Evolutionary conservation across 1,284 basidiomycete species (phyloP), one percentile per base, ranked within the genome.

Genomic region (Phellinidium pouzarii): DNA sequence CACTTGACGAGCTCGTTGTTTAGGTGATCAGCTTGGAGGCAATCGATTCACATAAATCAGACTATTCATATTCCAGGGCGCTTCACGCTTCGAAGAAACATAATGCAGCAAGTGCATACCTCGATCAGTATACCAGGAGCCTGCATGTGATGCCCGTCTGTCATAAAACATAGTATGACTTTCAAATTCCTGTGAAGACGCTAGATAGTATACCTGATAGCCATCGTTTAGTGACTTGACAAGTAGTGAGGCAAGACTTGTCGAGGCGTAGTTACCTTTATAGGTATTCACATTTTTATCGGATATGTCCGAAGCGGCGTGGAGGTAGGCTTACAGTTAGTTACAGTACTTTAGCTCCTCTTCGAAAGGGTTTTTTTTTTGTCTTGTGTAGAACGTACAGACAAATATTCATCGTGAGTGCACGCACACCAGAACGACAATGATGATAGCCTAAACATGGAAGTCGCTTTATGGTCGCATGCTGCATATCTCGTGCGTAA

Each of bases 41-140:
- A 46, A 6, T 22, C 44, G 14, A 46, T 34, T 34, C 14, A 8
- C 14, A 7, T 8, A 34, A 14, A 34, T 14, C 31, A 8, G 31
- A 8, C 11, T 3, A 8, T 34, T 34, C 9, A 34, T 34, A 11
- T 11, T 7, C 14, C 31, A 14, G 31, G 31, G 14, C 31, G 31
- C 31, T 34, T 34, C 31, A 34, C 31, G 31, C 7, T 11, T 34
- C 31, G 31, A 4, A 17, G 3, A 9, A 23, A 14, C n/a, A 17
- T n/a, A 34, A 12, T 20, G 45, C n/a, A 17, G n/a, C 20, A 48
- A 34, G 50, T 34, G 67, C 74, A 51, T 65, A 87, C 91, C 74
- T 60, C 88, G 74, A 50, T 70, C 73, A 8, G 82, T 83, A 68
- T 98, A 98, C 94, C 94, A 98, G 54, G 84, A 87, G 20, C 89